These are phyloP conservation scores for Cordyceps farinosa DNA, from an alignment of 2,329 filamentous ascomycete species.

Conservation along the genomic window DNA sequence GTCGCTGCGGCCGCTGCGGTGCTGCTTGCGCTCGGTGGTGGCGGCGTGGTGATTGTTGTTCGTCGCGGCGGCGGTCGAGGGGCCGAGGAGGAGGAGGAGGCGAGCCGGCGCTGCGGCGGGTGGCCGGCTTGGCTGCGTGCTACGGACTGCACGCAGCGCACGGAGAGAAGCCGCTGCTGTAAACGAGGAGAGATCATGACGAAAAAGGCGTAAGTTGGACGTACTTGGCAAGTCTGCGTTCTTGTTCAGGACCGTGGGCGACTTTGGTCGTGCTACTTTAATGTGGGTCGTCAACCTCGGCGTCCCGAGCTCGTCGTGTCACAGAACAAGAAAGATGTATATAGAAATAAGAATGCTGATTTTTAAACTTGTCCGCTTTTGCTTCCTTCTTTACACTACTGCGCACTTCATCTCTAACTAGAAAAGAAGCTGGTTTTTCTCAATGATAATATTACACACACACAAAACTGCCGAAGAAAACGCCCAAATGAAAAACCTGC, in stretches of 20 bases:
- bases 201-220: background rate
- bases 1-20: slow-evolving; percentile 21
- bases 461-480: slow-evolving; percentile 1
- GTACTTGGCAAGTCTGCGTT: background rate
- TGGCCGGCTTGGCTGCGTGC: background rate
- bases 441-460: slow-evolving; percentile 15
- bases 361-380: background rate
- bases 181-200: background rate
- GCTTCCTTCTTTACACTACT: background rate
- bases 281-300: background rate
- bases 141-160: background rate
- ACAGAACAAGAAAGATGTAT: background rate
- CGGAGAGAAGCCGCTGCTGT: background rate
- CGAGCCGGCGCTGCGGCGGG: background rate
- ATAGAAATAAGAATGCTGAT: background rate
- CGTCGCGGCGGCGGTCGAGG: background rate
- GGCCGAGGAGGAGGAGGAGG: background rate
- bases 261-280: background rate
- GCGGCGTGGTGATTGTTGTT: background rate
- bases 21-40: background rate
- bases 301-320: background rate
- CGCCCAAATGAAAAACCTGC: slow-evolving; percentile 1
- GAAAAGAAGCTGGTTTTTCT: background rate
- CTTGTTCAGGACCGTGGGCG: too few relatives aligned
- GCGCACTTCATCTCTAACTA: background rate